Evolutionary conservation across 129 eudicot species (phyloP).

Genomic region (Lactuca sativa): DNA sequence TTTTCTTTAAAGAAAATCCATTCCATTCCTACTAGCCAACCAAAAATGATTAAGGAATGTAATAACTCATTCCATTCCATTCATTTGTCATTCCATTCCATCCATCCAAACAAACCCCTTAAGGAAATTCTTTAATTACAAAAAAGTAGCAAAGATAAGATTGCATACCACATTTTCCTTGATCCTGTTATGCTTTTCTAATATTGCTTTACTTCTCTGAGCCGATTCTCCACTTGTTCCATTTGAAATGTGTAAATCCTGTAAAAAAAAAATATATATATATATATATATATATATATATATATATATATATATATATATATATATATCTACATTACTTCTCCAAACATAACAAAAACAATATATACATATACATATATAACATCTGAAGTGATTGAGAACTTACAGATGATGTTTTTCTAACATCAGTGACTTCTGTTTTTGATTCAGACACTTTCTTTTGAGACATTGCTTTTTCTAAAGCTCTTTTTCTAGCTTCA

Average conservation of each 20-base stretch:
- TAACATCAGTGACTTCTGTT: conserved; percentile 34
- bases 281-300: too few species aligned
- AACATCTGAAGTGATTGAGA: conserved; percentile 1
- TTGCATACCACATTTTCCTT: conserved; percentile 81
- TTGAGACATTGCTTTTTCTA: conserved; percentile 74
- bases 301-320: too few species aligned
- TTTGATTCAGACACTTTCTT: conserved; percentile 42
- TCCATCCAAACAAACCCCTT: too few species aligned
- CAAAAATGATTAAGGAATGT: not conserved
- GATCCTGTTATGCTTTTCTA: conserved; percentile 86
- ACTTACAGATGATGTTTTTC: conserved; percentile 55
- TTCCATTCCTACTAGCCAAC: not conserved
- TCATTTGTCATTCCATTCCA: too few species aligned
- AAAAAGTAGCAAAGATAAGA: conserved; percentile 12
- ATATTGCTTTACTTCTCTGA: conserved; percentile 73
- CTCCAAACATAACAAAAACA: not conserved
- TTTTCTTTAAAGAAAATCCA: too few species aligned
- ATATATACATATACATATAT: too few species aligned
- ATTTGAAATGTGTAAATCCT: conserved; percentile 52
- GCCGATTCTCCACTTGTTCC: conserved; percentile 53
- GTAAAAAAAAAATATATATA: conserved; percentile 34
- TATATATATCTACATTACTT: conserved; percentile 9
- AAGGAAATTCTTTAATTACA: not conserved
- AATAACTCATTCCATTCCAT: too few species aligned
- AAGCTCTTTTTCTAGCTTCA: conserved; percentile 93